Conservation (phyloP, 805 yeast species). For the Lachancea meyersii region DNA sequence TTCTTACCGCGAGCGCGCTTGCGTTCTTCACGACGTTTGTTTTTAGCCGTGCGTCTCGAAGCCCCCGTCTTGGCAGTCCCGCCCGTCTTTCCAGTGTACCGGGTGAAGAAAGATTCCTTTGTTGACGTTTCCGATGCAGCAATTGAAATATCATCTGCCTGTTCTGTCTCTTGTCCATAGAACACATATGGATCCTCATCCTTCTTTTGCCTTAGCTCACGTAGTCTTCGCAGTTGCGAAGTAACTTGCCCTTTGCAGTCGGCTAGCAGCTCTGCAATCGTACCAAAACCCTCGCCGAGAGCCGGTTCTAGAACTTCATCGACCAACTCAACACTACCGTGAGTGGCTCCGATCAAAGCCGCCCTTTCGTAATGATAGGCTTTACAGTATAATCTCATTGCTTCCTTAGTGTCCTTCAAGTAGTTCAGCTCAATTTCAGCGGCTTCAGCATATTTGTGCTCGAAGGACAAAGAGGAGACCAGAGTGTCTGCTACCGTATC, state of each 20-base stretch:
- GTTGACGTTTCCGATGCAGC: slow-evolving; percentile 94
- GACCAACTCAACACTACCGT: slow-evolving; percentile 41
- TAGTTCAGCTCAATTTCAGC: slow-evolving; percentile 67
- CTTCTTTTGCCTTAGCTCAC: slow-evolving; percentile 81
- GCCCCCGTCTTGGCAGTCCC: slow-evolving; percentile 98
- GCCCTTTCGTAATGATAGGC: slow-evolving; percentile 74
- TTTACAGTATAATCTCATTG: slow-evolving; percentile 65
- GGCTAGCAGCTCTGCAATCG: slow-evolving; percentile 81
- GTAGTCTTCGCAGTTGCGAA: slow-evolving; percentile 75
- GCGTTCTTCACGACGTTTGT: slow-evolving; percentile 89
- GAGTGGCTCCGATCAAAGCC: slow-evolving; percentile 51
- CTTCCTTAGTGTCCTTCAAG: slow-evolving; percentile 52
- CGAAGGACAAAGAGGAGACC: slow-evolving; percentile 53
- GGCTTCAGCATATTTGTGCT: slow-evolving; percentile 70
- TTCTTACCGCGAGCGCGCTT: slow-evolving; percentile 95
- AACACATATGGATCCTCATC: slow-evolving; percentile 79
- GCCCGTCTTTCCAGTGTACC: slow-evolving; percentile 92
- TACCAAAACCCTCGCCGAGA: slow-evolving; percentile 81
- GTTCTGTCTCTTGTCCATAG: slow-evolving; percentile 67
- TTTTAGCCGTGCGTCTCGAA: slow-evolving; percentile 85
- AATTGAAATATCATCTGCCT: slow-evolving; percentile 88
- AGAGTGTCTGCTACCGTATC: slow-evolving; percentile 51
- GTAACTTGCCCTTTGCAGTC: slow-evolving; percentile 83
- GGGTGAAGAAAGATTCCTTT: slow-evolving; percentile 85
- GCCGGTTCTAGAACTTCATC: slow-evolving; percentile 62